These are phyloP conservation scores for Dryadomyces quercivorus DNA, from an alignment of 2,329 filamentous ascomycete species.

Conservation along the genomic window DNA sequence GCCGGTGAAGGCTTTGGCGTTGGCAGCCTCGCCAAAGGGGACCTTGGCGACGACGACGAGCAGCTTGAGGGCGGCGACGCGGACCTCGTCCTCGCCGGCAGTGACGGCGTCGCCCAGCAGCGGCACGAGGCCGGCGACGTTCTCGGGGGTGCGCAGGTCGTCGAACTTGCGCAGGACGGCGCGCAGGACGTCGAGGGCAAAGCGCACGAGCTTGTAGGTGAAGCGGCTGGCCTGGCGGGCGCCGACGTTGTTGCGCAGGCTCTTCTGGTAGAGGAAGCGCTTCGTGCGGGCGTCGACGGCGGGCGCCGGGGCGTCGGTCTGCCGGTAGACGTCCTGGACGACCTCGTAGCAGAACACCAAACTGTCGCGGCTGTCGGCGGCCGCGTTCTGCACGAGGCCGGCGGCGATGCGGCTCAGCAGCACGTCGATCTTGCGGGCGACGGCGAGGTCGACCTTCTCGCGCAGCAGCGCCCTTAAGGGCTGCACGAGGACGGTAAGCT, in stretches of 20 bases:
- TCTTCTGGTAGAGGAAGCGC: constrained; percentile 71
- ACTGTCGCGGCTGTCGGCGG: constrained; percentile 65
- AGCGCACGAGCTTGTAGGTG: constrained; percentile 76
- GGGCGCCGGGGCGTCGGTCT: constrained; percentile 23
- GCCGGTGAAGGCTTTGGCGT: constrained; percentile 34
- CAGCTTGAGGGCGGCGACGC: constrained; percentile 76
- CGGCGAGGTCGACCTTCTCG: constrained; percentile 72
- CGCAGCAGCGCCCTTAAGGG: constrained; percentile 68
- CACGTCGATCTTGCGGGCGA: constrained; percentile 83
- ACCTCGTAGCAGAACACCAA: constrained; percentile 94
- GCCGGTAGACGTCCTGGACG: constrained; percentile 72
- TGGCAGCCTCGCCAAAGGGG: constrained; percentile 49
- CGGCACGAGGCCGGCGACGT: constrained; percentile 75
- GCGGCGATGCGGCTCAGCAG: constrained; percentile 71
- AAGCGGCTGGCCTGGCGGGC: constrained; percentile 65
- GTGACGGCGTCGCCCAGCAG: constrained; percentile 81
- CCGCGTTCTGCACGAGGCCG: constrained; percentile 72
- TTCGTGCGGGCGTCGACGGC: constrained; percentile 48
- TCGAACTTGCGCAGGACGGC: constrained; percentile 80
- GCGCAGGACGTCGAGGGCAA: constrained; percentile 77
- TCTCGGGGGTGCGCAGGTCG: constrained; percentile 63
- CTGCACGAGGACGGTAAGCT: constrained; percentile 61
- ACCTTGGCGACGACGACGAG: constrained; percentile 77
- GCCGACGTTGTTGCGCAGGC: constrained; percentile 56
- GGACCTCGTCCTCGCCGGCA: constrained; percentile 81